Percentiles rank a stretch among this genome's conserved stretches.
These are phyloP conservation scores for Colletotrichum eleusines DNA, from an alignment of 2,329 filamentous ascomycete genomes.

Conservation along the genomic window DNA sequence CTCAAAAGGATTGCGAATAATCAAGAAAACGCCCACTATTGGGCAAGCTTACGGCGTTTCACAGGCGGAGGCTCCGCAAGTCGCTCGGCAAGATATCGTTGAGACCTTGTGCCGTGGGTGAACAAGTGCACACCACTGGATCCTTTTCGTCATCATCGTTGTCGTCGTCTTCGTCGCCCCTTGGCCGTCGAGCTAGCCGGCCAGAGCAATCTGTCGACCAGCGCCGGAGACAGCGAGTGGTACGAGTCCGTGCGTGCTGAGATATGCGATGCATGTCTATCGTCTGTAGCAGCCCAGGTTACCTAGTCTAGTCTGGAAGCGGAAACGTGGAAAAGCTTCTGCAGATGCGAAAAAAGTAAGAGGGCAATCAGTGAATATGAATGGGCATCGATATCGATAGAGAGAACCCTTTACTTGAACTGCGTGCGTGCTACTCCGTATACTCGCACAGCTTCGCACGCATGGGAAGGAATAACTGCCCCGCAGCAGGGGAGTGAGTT, in stretches of 20 bases:
- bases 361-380: no score
- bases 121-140: slow-evolving; percentile 17
- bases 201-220: slow-evolving; percentile 9
- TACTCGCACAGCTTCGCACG: not conserved
- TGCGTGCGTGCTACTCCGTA: no score
- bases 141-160: slow-evolving; percentile 21
- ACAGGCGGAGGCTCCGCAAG: slow-evolving; percentile 29
- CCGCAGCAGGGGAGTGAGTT: not conserved
- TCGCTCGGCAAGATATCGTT: slow-evolving; percentile 2
- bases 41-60: slow-evolving; percentile 23
- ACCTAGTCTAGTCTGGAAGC: slow-evolving; percentile 1
- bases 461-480: not conserved
- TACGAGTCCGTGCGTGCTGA: no score
- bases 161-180: not conserved
- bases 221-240: no score
- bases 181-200: not conserved
- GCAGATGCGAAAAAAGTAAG: slow-evolving; percentile 4
- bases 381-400: not conserved
- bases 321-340: slow-evolving; percentile 5
- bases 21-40: not conserved
- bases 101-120: not conserved
- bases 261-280: no score
- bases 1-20: not conserved
- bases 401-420: not conserved
- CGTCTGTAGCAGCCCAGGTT: no score